Evolutionary conservation across 192 early-diverging fungal genomes (phyloP).

Genomic region (Neocallimastix lanati): DNA sequence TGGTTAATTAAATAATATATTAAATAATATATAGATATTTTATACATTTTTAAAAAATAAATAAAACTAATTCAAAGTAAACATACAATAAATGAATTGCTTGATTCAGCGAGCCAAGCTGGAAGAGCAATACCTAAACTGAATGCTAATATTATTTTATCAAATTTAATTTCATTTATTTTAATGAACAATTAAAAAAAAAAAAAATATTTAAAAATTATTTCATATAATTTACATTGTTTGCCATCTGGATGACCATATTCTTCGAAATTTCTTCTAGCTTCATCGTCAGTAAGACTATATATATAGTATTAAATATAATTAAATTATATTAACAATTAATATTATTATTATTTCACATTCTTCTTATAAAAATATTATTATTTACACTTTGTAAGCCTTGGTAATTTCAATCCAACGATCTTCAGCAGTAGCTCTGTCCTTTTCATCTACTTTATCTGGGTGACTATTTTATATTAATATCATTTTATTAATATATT

Average conservation of each 20-base stretch:
- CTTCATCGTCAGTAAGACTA: conserved; percentile 77
- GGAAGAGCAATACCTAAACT: conserved; percentile 90
- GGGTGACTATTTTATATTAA: conserved; percentile 9
- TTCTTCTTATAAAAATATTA: too few species aligned
- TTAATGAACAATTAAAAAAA: background rate
- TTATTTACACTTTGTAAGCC: conserved; percentile 70
- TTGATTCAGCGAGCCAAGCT: conserved; percentile 64
- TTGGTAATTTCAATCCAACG: conserved; percentile 77
- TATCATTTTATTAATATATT: too few species aligned
- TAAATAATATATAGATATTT: too few species aligned
- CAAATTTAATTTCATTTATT: too few species aligned
- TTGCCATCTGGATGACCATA: conserved; percentile 94
- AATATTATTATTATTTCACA: too few species aligned
- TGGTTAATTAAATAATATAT: too few species aligned
- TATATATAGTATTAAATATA: too few species aligned
- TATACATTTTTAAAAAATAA: conserved; percentile 14
- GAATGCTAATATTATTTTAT: conserved; percentile 30
- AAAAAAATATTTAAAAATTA: conserved; percentile 1
- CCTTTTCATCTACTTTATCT: conserved; percentile 51
- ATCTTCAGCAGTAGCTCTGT: conserved; percentile 46
- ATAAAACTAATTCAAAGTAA: too few species aligned
- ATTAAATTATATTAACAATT: too few species aligned
- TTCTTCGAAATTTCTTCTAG: conserved; percentile 80
- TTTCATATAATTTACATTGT: conserved; percentile 22
- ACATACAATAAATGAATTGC: conserved; percentile 27